Base-by-base conservation (phyloP, 1,284 basidiomycete species). In the Papiliotrema fonsecae region DNA sequence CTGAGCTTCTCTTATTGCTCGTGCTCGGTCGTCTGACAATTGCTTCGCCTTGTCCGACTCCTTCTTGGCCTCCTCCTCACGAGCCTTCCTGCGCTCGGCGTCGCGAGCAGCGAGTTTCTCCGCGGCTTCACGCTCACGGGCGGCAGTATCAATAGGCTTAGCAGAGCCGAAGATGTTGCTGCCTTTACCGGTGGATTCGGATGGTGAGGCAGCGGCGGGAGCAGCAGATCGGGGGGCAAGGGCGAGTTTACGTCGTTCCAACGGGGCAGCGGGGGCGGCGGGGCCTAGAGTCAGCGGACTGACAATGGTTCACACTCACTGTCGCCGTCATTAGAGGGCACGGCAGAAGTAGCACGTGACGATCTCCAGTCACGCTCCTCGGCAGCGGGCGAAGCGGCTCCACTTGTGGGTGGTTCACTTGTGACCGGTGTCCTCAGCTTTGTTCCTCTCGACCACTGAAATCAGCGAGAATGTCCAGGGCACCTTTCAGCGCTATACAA, bases 111-210 rank as follows among this genome's bases (percentile, higher is more conserved):
- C 63, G 14, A 65, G 42, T 43, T 62, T 62, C 16, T 51, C 59
- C 26, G 56, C 65, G 14, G 65, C 70, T 44, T 62, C 86, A 45
- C 81, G 81, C 66, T 97, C 91, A 48, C 83, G 82, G 2, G 80
- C 77, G 19, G 84, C 77, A 7, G 86, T 83, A 70, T 97, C 90
- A 28, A 97, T 86, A 13, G 93, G 91, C 63, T 87, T 90, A 35
- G 94, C 94, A 45, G 81, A 79, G 49, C 94, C 94, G 68, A 97
- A 97, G 43, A 65, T 65, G 45, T 43, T 51, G 11, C 42, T 7
- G 52, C 19, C 18, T 27, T 21, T 9, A 22, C 28, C 19, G 24
- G 27, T 10, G 2, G 93, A 91, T 65, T 81, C 75, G 16, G 76
- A 55, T 46, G 72, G 30, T 19, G 66, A 52, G n/a, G 74, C 68